Conservation (phyloP, 176 grass and related monocot genomes). For the Olyra latifolia region DNA sequence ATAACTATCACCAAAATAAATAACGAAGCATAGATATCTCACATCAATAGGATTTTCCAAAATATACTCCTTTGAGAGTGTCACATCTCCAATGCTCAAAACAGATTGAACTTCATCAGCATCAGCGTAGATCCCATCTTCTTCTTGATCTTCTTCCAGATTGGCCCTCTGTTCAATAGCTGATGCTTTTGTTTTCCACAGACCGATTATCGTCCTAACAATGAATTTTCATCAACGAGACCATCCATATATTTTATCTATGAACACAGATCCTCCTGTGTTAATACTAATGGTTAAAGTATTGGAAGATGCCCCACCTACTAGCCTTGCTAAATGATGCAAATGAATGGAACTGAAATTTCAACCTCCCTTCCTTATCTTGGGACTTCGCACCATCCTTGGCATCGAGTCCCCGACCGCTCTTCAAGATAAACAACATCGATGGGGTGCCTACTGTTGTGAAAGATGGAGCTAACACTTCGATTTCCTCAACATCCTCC, state of each 20-base stretch:
- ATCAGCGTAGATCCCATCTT: constrained; percentile 30
- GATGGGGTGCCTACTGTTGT: constrained; percentile 63
- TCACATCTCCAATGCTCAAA: constrained; percentile 49
- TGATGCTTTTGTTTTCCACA: constrained; percentile 77
- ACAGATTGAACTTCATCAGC: constrained; percentile 45
- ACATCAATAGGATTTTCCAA: constrained; percentile 57
- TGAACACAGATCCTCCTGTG: neutral
- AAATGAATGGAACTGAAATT: constrained; percentile 91
- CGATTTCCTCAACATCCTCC: constrained; percentile 78
- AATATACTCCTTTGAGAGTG: constrained; percentile 51
- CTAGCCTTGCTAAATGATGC: constrained; percentile 69
- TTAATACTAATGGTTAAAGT: neutral
- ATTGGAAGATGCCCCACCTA: constrained; percentile 41
- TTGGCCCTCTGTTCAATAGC: constrained; percentile 54
- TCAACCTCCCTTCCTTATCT: constrained; percentile 81
- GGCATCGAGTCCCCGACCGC: constrained; percentile 64
- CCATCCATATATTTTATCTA: neutral
- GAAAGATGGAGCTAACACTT: constrained; percentile 69
- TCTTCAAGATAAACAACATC: constrained; percentile 61
- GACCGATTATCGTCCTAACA: constrained; percentile 63
- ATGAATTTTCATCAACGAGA: neutral
- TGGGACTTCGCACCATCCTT: constrained; percentile 66
- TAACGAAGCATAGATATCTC: constrained; percentile 25
- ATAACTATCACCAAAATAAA: neutral
- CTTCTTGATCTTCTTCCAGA: constrained; percentile 59